Evolutionary conservation across 306 rosid species (phyloP).

Genomic region (Rubus idaeus): DNA sequence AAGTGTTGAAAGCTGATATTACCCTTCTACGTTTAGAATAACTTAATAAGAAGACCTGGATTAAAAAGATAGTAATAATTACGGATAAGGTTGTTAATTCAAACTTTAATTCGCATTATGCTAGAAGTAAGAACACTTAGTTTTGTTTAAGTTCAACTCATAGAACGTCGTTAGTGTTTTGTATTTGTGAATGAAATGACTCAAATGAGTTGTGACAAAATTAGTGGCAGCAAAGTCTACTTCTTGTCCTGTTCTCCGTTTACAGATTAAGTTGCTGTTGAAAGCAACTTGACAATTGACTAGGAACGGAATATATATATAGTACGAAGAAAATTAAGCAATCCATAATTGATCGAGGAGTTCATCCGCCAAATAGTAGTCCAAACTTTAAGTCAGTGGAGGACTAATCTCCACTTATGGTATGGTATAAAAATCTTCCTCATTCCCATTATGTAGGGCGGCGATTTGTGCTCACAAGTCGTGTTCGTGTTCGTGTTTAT

Average conservation of each 20-base stretch:
- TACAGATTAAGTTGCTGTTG: constrained; percentile 5
- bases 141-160: background rate
- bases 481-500: background rate
- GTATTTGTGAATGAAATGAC: background rate
- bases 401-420: background rate
- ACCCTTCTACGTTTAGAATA: background rate
- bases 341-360: constrained; percentile 3
- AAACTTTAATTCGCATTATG: background rate
- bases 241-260: background rate
- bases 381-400: background rate
- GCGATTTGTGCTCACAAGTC: background rate
- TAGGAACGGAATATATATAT: background rate
- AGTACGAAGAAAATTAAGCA: background rate
- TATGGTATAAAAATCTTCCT: background rate
- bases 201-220: background rate
- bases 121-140: background rate
- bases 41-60: background rate
- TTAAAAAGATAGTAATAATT: background rate
- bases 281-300: constrained; percentile 14
- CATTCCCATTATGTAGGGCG: background rate
- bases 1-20: background rate
- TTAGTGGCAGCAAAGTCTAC: background rate
- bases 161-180: background rate
- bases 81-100: background rate
- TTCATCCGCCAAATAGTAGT: background rate